phyloP scores from a whole-genome alignment of 1,139 yeast species.

The Debaryomyces sp. region DNA sequence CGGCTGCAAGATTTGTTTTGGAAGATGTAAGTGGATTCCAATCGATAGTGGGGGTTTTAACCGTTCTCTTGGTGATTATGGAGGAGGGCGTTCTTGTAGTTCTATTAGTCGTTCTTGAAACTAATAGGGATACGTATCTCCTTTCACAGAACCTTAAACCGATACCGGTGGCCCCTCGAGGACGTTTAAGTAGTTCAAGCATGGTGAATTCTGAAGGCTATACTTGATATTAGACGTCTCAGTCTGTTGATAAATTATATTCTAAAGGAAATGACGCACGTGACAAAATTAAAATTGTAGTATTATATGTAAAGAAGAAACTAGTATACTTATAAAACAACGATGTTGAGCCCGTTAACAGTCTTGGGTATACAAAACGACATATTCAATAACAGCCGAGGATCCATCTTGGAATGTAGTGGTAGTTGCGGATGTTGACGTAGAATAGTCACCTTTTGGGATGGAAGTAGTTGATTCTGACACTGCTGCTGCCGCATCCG shows the following conservation, averaged over 20 bases:
- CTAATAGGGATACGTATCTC: neutral
- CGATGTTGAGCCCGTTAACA: slow-evolving; percentile 15
- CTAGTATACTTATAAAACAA: neutral
- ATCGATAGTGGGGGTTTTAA: slow-evolving; percentile 74
- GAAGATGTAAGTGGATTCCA: slow-evolving; percentile 77
- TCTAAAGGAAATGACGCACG: neutral
- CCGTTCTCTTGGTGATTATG: slow-evolving; percentile 22
- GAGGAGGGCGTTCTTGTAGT: neutral
- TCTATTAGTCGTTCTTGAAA: neutral
- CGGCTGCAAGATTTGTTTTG: slow-evolving; percentile 46
- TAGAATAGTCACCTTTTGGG: slow-evolving; percentile 29
- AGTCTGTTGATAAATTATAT: neutral
- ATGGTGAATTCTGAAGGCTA: neutral
- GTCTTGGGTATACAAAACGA: slow-evolving; percentile 32
- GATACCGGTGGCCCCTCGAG: neutral
- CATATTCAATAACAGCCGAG: slow-evolving; percentile 34
- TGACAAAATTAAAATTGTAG: neutral
- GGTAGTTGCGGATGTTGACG: slow-evolving; percentile 25
- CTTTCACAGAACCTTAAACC: neutral
- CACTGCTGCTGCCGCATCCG: slow-evolving; percentile 5
- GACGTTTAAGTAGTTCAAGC: neutral
- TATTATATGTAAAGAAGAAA: neutral
- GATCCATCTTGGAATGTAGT: slow-evolving; percentile 29
- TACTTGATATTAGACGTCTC: neutral
- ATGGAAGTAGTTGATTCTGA: slow-evolving; percentile 15